Evolutionary conservation across 805 yeast genomes (phyloP), one percentile per base, ranked within the genome.

Genomic region (Peterozyma xylosa): DNA sequence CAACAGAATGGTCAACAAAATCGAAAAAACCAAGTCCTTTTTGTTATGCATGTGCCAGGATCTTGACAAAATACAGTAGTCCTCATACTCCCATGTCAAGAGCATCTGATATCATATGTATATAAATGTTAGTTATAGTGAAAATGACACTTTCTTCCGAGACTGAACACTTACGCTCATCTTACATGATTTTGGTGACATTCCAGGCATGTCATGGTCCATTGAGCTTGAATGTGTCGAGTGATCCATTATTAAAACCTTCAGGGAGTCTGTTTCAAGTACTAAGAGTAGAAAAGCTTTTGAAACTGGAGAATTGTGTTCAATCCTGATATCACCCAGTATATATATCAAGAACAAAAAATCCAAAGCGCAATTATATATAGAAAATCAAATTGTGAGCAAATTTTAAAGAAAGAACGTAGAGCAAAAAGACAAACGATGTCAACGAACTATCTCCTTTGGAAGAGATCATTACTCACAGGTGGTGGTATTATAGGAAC

Each of bases 401-500:
- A 21, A 35, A 11, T 15, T 35, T 35, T 35, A 21, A 11, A 37
- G 10, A 37, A 37, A 37, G 14, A 5, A 27, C 6, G 3, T 2
- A 38, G 37, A 39, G 17, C 13, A 39, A 11, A 11, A 39, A 13
- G 37, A 21, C 27, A 21, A 21, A 21, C 34, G 21, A 36, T 42
- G 43, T 32, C 52, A 18, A 30, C 33, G 32, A 45, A 42, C 11
- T 48, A 45, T 39, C 16, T 53, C 11, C 48, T 63, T 42, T 54
- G 62, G 54, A 62, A 55, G 39, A 57, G 56, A 35, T 52, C 58
- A 4, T 17, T 62, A 1, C 36, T 60, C 2, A 70, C 70, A 11
- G 89, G 95, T 9, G 76, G 76, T n/a, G 73, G 78, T 15, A 77
- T 88, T 15, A 67, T 86, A 2, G 86, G 82, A 5, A 54, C 78